A percentile compares a stretch with the other conserved stretches of the same genome.
Evolutionary conservation across 106 monocot species (phyloP).

Genomic region (Triglochin maritima): DNA sequence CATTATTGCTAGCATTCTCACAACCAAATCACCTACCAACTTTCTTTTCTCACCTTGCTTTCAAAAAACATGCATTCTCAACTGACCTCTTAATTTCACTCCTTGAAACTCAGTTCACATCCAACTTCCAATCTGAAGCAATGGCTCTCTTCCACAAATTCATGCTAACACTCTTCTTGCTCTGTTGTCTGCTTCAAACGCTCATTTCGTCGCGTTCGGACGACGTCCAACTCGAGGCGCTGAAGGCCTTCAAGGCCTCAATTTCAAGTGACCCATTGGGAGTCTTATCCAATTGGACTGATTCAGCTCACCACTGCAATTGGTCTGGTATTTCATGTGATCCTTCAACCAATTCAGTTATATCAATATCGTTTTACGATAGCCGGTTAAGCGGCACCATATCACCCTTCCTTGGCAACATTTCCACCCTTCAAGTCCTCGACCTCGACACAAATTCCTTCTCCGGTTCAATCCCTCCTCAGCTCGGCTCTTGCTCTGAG

Average conservation of each 20-base stretch:
- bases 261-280: conserved; percentile 23
- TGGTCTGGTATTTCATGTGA: conserved; percentile 71
- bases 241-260: conserved; percentile 20
- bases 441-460: conserved; percentile 47
- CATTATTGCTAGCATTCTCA: too few species aligned
- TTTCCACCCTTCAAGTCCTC: conserved; percentile 51
- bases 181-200: too few species aligned
- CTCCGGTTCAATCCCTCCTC: conserved; percentile 42
- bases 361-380: conserved; percentile 26
- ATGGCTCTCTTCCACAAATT: too few species aligned
- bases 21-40: too few species aligned
- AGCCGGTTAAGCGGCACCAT: conserved; percentile 35
- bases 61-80: too few species aligned
- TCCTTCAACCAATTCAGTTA: conserved; percentile 21
- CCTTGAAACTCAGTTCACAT: too few species aligned
- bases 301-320: conserved; percentile 39
- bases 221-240: conserved; percentile 10
- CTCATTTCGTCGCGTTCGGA: too few species aligned
- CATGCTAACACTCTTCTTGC: too few species aligned
- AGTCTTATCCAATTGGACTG: conserved; percentile 22
- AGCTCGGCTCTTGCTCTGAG: conserved; percentile 39
- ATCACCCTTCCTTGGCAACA: conserved; percentile 51
- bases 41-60: too few species aligned
- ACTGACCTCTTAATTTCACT: too few species aligned
- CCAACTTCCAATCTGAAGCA: too few species aligned